Evolutionary conservation across 2,329 filamentous ascomycete species (phyloP).

Genomic region (Sarocladiaceae sp.): DNA sequence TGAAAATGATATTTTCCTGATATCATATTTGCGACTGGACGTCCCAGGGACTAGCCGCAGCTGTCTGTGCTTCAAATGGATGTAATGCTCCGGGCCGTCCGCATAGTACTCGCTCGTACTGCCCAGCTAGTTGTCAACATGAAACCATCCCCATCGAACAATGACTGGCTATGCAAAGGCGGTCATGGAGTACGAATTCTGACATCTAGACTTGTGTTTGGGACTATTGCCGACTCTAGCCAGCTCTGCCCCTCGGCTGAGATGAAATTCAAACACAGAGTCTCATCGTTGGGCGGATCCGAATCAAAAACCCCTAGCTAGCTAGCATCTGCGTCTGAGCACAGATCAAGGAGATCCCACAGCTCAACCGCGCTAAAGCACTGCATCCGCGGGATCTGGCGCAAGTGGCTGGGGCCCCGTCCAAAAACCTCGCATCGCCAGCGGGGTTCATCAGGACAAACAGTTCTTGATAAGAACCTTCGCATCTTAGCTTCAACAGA

Average conservation of each 20-base stretch:
- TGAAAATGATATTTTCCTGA: no score
- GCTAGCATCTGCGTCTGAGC: background rate
- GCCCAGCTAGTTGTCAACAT: conserved; percentile 1
- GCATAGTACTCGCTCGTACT: background rate
- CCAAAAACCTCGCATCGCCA: conserved; percentile 7
- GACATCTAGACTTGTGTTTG: no score
- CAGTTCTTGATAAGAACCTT: no score
- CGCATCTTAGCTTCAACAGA: no score
- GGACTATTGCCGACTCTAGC: no score
- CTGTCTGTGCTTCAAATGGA: background rate
- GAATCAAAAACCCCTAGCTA: background rate
- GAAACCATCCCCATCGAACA: background rate
- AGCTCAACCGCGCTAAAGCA: background rate
- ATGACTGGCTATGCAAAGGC: background rate
- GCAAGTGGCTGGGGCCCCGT: conserved; percentile 9
- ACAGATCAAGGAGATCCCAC: conserved; percentile 1
- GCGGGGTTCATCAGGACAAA: background rate
- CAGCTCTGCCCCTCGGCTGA: no score
- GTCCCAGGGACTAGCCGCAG: background rate
- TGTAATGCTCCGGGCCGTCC: conserved; percentile 1
- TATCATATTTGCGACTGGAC: no score
- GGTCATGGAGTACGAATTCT: no score
- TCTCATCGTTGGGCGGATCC: background rate
- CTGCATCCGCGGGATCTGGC: conserved; percentile 8
- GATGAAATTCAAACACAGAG: no score